phyloP scores from a whole-genome alignment of 2,329 filamentous ascomycete species.

The Zarea fungicola region DNA sequence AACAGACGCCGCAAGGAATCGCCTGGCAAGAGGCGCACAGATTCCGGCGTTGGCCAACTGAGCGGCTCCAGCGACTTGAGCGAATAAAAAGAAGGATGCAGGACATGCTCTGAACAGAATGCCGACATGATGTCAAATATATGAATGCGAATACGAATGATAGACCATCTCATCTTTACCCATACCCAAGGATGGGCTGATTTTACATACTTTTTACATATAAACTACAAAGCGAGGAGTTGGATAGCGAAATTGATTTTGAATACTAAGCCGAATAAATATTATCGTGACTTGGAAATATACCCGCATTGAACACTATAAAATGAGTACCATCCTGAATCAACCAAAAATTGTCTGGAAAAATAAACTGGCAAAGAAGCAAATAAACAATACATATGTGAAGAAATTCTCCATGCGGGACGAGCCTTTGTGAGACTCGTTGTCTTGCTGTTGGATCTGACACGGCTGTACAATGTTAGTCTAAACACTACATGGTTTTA shows the following conservation, averaged over 20 bases:
- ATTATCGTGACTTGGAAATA: no score
- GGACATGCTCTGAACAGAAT: background rate
- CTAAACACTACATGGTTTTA: no score
- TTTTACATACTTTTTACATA: constrained; percentile 5
- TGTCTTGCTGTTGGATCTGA: no score
- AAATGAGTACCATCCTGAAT: no score
- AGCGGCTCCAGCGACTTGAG: constrained; percentile 21
- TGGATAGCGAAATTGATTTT: constrained; percentile 6
- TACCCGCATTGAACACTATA: no score
- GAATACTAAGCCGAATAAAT: background rate
- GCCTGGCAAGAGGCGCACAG: constrained; percentile 26
- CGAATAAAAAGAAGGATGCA: constrained; percentile 6
- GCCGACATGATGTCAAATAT: background rate
- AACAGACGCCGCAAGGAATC: constrained; percentile 15
- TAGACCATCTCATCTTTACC: background rate
- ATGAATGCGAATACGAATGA: background rate
- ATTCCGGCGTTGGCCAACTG: constrained; percentile 29
- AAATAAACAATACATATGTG: no score
- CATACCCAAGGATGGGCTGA: background rate
- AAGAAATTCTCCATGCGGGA: no score
- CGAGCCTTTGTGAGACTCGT: no score
- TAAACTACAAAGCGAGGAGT: constrained; percentile 6
- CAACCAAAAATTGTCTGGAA: no score
- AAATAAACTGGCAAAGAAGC: no score
- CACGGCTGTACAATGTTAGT: no score